Percentiles rank a stretch among this genome's conserved stretches.
These are phyloP conservation scores for Rosellinia necatrix DNA, from an alignment of 2,329 filamentous ascomycete species.

Conservation along the genomic window DNA sequence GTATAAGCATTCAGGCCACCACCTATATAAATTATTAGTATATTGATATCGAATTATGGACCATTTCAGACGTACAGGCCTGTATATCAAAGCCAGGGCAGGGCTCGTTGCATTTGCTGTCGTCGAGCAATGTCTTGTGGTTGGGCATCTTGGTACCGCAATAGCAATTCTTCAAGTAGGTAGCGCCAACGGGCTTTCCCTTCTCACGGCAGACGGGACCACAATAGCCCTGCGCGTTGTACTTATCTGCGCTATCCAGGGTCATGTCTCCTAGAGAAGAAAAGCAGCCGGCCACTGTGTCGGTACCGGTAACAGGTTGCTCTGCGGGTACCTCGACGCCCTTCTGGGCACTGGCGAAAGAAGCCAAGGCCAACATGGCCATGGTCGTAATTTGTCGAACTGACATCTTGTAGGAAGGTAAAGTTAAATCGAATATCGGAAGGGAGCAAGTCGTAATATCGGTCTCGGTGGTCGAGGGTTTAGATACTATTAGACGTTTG, in stretches of 20 bases:
- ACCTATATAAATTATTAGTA: slow-evolving; percentile 34
- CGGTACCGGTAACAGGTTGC: slow-evolving; percentile 43
- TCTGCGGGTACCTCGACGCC: slow-evolving; percentile 43
- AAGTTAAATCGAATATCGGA: slow-evolving; percentile 7
- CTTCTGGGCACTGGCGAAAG: slow-evolving; percentile 29
- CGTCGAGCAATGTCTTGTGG: slow-evolving; percentile 54
- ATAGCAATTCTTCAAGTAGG: slow-evolving; percentile 68
- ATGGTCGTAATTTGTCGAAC: slow-evolving; percentile 34
- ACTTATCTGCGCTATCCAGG: slow-evolving; percentile 31
- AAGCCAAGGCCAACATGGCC: slow-evolving; percentile 36
- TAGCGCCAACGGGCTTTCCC: slow-evolving; percentile 62
- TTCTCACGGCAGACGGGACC: slow-evolving; percentile 46
- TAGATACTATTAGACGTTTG: not conserved
- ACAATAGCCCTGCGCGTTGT: slow-evolving; percentile 51
- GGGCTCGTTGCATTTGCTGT: slow-evolving; percentile 64
- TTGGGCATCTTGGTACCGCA: slow-evolving; percentile 75
- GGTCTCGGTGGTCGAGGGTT: not conserved
- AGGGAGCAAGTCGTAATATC: not conserved
- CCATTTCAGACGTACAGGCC: slow-evolving; percentile 61
- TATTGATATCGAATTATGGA: slow-evolving; percentile 19
- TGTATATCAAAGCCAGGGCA: slow-evolving; percentile 68
- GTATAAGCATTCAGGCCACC: slow-evolving; percentile 53
- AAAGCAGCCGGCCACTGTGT: slow-evolving; percentile 58
- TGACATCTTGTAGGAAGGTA: slow-evolving; percentile 32
- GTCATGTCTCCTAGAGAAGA: slow-evolving; percentile 48